Percentiles rank a stretch among this genome's conserved stretches.
phyloP scores from a whole-genome alignment of 2,329 filamentous ascomycete species.

The Pyricularia pennisetigena region DNA sequence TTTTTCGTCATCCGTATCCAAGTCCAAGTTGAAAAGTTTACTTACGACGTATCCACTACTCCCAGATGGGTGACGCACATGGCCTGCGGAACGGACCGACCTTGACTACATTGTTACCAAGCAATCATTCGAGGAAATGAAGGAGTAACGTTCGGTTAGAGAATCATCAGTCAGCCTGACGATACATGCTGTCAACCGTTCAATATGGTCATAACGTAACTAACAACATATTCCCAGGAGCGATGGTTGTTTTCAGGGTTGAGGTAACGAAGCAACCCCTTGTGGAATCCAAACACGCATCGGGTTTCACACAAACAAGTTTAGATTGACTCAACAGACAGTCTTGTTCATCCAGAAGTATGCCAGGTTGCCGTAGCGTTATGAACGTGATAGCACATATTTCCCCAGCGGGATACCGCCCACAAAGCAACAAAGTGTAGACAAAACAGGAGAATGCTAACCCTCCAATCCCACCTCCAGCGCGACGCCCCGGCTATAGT shows the following conservation, averaged over 20 bases:
- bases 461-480: slow-evolving; percentile 22
- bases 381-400: not conserved
- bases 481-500: not conserved
- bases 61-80: too few relatives aligned
- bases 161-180: not conserved
- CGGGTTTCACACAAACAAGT: not conserved
- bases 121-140: not conserved
- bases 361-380: not conserved
- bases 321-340: not conserved
- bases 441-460: slow-evolving; percentile 21
- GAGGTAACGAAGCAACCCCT: not conserved
- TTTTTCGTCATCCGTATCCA: not conserved
- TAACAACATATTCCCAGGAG: not conserved
- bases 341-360: not conserved
- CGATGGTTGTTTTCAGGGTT: not conserved
- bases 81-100: too few relatives aligned
- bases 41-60: not conserved
- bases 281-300: not conserved
- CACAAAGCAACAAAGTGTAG: slow-evolving; percentile 24
- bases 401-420: slow-evolving; percentile 7
- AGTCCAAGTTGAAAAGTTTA: not conserved
- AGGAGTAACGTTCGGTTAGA: not conserved
- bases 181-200: not conserved
- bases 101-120: not conserved
- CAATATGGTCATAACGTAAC: not conserved